A percentile compares a stretch with the other conserved stretches of the same genome.
phyloP scores from a whole-genome alignment of 495 filamentous ascomycete genomes.

The Lasiosphaeria hispida region DNA sequence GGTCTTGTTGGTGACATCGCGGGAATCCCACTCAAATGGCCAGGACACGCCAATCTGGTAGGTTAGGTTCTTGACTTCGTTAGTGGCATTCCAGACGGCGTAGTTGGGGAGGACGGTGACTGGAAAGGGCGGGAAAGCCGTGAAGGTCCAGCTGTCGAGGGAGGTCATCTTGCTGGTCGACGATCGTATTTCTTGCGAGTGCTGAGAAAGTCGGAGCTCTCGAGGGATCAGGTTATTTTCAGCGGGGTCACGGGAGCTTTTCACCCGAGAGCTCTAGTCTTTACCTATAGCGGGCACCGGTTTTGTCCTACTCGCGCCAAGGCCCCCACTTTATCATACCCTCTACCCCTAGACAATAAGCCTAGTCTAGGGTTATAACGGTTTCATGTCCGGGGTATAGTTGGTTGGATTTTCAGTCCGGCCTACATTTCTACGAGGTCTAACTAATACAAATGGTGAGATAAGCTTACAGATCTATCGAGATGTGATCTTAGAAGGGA shows the following conservation, averaged over 20 bases:
- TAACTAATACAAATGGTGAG: too few relatives aligned
- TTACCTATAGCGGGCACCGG: too few relatives aligned
- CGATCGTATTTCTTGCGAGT: not conserved
- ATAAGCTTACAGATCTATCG: too few relatives aligned
- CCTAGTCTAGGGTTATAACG: too few relatives aligned
- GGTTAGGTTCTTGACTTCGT: constrained; percentile 12
- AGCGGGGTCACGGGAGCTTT: constrained; percentile 9
- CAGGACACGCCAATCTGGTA: constrained; percentile 25
- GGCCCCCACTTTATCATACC: too few relatives aligned
- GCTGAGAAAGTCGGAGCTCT: not conserved
- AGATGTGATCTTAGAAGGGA: too few relatives aligned
- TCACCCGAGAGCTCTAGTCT: not conserved
- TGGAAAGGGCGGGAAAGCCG: constrained; percentile 21
- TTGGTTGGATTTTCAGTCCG: too few relatives aligned
- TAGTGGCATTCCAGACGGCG: constrained; percentile 24
- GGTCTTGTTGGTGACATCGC: constrained; percentile 9
- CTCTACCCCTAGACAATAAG: too few relatives aligned
- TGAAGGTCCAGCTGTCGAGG: constrained; percentile 19
- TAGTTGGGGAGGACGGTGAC: constrained; percentile 23
- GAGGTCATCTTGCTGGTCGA: constrained; percentile 6
- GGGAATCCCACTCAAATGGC: constrained; percentile 24
- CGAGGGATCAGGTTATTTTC: not conserved
- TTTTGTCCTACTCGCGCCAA: too few relatives aligned
- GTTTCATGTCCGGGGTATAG: too few relatives aligned
- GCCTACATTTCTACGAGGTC: too few relatives aligned